These are phyloP conservation scores for Phymatotrichopsis omnivora DNA, from an alignment of 2,329 filamentous ascomycete genomes.

Conservation along the genomic window DNA sequence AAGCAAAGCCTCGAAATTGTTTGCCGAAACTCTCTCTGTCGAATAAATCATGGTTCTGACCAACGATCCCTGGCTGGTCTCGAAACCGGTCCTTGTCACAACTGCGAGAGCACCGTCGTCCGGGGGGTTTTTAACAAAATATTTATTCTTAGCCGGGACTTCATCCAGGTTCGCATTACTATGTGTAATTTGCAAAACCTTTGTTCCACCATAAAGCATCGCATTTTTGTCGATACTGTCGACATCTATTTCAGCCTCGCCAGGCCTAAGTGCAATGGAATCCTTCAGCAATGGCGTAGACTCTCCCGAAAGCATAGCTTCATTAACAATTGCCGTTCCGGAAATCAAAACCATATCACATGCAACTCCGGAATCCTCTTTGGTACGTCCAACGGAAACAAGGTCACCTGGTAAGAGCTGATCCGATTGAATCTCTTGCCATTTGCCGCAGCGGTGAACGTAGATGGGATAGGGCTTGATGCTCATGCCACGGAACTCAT, in stretches of 20 bases:
- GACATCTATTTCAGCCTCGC: slow-evolving; percentile 67
- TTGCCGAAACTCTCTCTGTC: slow-evolving; percentile 95
- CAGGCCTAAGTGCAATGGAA: slow-evolving; percentile 80
- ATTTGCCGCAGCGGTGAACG: slow-evolving; percentile 78
- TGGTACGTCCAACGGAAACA: slow-evolving; percentile 83
- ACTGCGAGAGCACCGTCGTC: slow-evolving; percentile 91
- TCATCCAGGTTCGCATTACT: slow-evolving; percentile 23
- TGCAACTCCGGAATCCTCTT: slow-evolving; percentile 92
- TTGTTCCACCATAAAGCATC: slow-evolving; percentile 94
- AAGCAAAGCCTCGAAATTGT: slow-evolving; percentile 89
- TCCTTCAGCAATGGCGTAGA: slow-evolving; percentile 96
- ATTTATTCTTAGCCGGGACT: slow-evolving; percentile 22
- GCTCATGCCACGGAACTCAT: slow-evolving; percentile 97
- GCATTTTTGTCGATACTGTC: slow-evolving; percentile 94
- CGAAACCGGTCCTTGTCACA: slow-evolving; percentile 94
- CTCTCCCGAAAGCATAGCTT: slow-evolving; percentile 97
- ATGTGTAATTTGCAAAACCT: slow-evolving; percentile 69
- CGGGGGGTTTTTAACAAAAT: slow-evolving; percentile 71
- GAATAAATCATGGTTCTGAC: slow-evolving; percentile 99
- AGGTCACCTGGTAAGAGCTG: slow-evolving; percentile 87
- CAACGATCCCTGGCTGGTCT: slow-evolving; percentile 94
- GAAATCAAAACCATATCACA: slow-evolving; percentile 96
- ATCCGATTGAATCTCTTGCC: slow-evolving; percentile 82
- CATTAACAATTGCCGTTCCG: slow-evolving; percentile 94
- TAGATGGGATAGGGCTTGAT: slow-evolving; percentile 96